These are phyloP conservation scores for Guyanaporus albipodus DNA, from an alignment of 768 basidiomycete species.

Conservation along the genomic window DNA sequence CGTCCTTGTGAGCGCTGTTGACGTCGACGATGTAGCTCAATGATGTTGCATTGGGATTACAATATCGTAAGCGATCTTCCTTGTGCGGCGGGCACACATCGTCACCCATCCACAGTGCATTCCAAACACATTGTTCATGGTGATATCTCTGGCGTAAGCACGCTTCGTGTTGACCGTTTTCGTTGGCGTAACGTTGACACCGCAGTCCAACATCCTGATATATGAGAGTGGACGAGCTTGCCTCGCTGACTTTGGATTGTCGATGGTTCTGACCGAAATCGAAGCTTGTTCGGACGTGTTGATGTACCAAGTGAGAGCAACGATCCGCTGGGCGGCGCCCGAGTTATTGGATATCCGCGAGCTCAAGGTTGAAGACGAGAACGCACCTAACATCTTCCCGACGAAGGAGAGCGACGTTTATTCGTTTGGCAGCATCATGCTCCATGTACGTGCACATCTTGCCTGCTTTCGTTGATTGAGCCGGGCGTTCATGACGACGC, in stretches of 20 bases:
- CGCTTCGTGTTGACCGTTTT: neutral
- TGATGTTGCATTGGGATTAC: conserved; percentile 25
- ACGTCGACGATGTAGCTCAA: conserved; percentile 13
- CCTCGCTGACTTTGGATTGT: conserved; percentile 47
- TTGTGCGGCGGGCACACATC: neutral
- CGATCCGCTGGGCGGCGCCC: conserved; percentile 49
- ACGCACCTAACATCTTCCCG: conserved; percentile 2
- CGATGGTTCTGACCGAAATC: conserved; percentile 36
- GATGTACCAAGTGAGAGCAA: conserved; percentile 31
- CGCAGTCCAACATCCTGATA: conserved; percentile 44
- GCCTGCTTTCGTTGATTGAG: neutral
- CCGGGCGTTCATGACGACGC: neutral
- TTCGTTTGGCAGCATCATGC: conserved; percentile 28
- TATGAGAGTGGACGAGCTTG: conserved; percentile 38
- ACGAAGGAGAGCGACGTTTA: conserved; percentile 36
- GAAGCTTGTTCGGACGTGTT: conserved; percentile 32
- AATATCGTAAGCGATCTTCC: conserved; percentile 20
- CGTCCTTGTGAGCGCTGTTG: neutral
- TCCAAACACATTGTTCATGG: conserved; percentile 21
- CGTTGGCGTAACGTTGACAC: neutral
- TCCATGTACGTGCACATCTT: conserved; percentile 14
- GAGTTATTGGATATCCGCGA: conserved; percentile 28
- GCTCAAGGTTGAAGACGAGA: neutral
- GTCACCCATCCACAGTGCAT: conserved; percentile 16
- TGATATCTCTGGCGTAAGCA: conserved; percentile 28